Conservation (phyloP, 2,329 filamentous ascomycete genomes). For the Ramularia collo-cygni region DNA sequence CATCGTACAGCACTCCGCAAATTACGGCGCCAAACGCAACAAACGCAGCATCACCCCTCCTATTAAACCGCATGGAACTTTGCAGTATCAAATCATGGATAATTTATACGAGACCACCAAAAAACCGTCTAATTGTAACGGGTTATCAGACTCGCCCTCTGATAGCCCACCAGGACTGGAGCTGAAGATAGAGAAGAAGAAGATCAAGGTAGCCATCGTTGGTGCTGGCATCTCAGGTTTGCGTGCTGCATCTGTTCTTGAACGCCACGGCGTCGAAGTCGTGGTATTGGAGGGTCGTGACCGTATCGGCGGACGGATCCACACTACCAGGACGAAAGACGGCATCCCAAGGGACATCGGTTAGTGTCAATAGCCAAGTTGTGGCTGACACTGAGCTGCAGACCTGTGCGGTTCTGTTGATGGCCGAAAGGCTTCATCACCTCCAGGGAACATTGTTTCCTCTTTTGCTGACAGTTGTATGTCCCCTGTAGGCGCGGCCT, state of each 20-base stretch:
- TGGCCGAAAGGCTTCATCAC: constrained; percentile 21
- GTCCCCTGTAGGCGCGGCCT: constrained; percentile 34
- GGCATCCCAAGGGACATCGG: constrained; percentile 21
- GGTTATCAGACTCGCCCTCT: background rate
- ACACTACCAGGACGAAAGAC: constrained; percentile 33
- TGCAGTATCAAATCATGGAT: too few species aligned
- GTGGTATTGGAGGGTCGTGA: constrained; percentile 30
- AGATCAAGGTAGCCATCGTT: constrained; percentile 28
- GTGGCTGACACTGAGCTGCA: constrained; percentile 26
- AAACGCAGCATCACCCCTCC: too few species aligned
- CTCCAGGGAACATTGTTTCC: constrained; percentile 17
- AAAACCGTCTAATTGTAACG: too few species aligned
- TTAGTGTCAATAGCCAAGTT: constrained; percentile 20
- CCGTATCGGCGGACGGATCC: constrained; percentile 35
- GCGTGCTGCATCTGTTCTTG: constrained; percentile 31
- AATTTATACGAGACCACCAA: too few species aligned
- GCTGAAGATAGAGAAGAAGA: constrained; percentile 3
- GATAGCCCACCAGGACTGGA: constrained; percentile 12
- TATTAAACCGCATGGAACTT: too few species aligned
- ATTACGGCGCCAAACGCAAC: too few species aligned
- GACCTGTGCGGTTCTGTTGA: constrained; percentile 24
- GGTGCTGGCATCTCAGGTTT: constrained; percentile 33
- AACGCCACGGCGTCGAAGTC: constrained; percentile 31
- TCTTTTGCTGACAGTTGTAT: constrained; percentile 13
- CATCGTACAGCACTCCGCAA: too few species aligned